Evolutionary conservation across 2,329 filamentous ascomycete genomes (phyloP).

Genomic region (Alternaria sp.): DNA sequence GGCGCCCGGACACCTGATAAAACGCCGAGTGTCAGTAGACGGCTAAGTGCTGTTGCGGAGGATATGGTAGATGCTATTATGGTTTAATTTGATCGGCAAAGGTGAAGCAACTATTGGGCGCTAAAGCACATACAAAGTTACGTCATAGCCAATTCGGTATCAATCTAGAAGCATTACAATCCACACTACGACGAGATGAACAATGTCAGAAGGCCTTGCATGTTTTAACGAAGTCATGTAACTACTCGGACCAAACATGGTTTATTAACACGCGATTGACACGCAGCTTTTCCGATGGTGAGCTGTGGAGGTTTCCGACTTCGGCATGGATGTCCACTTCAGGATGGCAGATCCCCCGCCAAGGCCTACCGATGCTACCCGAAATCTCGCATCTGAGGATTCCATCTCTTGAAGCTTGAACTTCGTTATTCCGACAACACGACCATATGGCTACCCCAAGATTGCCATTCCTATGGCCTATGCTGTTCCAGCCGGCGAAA

Average conservation of each 20-base stretch:
- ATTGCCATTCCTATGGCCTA: slow-evolving; percentile 59
- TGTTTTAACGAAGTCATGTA: fast-evolving
- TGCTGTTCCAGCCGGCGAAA: slow-evolving; percentile 51
- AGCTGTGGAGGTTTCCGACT: background rate
- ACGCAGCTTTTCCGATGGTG: background rate
- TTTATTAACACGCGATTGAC: background rate
- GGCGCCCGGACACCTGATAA: background rate
- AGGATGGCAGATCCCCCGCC: slow-evolving; percentile 23
- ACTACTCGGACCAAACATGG: background rate
- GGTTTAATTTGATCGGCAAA: background rate
- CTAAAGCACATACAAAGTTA: background rate
- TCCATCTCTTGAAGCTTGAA: slow-evolving; percentile 1
- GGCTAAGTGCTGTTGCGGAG: background rate
- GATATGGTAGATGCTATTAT: background rate
- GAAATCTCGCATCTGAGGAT: slow-evolving; percentile 19
- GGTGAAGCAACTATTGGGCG: background rate
- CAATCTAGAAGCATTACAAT: background rate
- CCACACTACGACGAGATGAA: background rate
- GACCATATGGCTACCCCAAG: slow-evolving; percentile 54
- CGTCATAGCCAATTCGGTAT: too few species aligned
- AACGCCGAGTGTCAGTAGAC: background rate
- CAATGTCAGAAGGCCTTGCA: too few species aligned
- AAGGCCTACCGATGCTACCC: slow-evolving; percentile 18
- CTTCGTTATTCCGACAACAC: slow-evolving; percentile 9
- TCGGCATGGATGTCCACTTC: slow-evolving; percentile 23